Evolutionary conservation across 148 eudicot species (phyloP).

Genomic region (Vaccinium vitisidaea): DNA sequence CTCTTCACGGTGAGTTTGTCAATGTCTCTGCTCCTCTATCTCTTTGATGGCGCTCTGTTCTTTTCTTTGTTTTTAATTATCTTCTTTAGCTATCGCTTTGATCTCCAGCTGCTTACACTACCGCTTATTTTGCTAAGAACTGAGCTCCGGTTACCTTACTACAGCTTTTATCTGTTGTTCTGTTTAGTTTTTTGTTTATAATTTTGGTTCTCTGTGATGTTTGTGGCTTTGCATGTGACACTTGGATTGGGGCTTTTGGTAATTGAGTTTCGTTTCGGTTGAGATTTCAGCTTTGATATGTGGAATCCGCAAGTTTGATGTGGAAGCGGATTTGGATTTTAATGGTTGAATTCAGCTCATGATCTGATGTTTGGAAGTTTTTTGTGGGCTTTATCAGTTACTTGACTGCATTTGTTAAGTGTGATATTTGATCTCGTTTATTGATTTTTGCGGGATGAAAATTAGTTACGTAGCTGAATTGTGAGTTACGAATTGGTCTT

Average conservation of each 20-base stretch:
- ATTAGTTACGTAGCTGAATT: background rate
- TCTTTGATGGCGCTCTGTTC: background rate
- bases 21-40: background rate
- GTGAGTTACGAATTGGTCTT: constrained; percentile 1
- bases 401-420: background rate
- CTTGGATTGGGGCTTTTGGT: constrained; percentile 15
- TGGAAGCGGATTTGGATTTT: constrained; percentile 12
- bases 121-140: background rate
- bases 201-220: constrained; percentile 7
- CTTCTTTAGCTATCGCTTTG: background rate
- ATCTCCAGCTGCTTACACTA: background rate
- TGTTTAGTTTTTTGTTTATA: background rate
- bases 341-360: constrained; percentile 5
- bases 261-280: background rate
- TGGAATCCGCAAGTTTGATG: background rate
- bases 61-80: background rate
- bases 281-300: background rate
- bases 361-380: constrained; percentile 1
- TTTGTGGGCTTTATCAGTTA: background rate
- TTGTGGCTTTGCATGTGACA: constrained; percentile 8
- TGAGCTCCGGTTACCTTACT: background rate
- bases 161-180: background rate
- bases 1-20: constrained; percentile 3
- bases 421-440: background rate
- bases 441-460: background rate